These are phyloP conservation scores for Penicillium sp. DNA, from an alignment of 2,329 filamentous ascomycete genomes.

Conservation along the genomic window DNA sequence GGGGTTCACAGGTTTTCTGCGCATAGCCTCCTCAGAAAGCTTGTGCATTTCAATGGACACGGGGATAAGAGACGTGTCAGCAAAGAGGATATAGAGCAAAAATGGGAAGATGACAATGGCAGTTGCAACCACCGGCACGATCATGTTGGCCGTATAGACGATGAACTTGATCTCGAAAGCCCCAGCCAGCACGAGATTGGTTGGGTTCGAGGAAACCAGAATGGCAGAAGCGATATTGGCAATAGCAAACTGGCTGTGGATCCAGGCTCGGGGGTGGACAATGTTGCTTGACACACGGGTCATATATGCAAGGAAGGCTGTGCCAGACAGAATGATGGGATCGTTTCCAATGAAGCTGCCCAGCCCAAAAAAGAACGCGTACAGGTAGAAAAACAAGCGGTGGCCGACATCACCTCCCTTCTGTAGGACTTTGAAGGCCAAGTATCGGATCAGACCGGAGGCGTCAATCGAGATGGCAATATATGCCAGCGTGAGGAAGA, in stretches of 20 bases:
- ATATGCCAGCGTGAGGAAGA: conserved; percentile 69
- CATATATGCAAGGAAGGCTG: conserved; percentile 72
- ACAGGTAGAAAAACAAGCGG: conserved; percentile 67
- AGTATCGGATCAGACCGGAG: conserved; percentile 64
- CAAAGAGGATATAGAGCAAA: conserved; percentile 65
- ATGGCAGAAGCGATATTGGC: conserved; percentile 72
- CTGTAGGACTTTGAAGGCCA: conserved; percentile 66
- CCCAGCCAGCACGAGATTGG: conserved; percentile 68
- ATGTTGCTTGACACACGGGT: conserved; percentile 71
- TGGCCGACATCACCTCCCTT: conserved; percentile 65
- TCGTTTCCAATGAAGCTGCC: conserved; percentile 70
- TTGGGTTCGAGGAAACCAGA: conserved; percentile 72
- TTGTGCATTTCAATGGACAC: conserved; percentile 64
- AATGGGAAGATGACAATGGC: conserved; percentile 65
- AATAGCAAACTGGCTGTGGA: conserved; percentile 65
- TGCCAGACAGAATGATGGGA: conserved; percentile 69
- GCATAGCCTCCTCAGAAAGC: conserved; percentile 55
- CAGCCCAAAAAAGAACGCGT: conserved; percentile 65
- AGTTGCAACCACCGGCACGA: conserved; percentile 66
- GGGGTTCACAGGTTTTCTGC: conserved; percentile 61
- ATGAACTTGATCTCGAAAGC: conserved; percentile 70
- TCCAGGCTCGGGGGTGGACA: conserved; percentile 66
- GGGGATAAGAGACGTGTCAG: conserved; percentile 60
- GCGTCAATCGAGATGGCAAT: conserved; percentile 75
- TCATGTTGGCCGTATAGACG: conserved; percentile 71